Conservation (phyloP, 306 rosid genomes). For the Vigna hirtella region DNA sequence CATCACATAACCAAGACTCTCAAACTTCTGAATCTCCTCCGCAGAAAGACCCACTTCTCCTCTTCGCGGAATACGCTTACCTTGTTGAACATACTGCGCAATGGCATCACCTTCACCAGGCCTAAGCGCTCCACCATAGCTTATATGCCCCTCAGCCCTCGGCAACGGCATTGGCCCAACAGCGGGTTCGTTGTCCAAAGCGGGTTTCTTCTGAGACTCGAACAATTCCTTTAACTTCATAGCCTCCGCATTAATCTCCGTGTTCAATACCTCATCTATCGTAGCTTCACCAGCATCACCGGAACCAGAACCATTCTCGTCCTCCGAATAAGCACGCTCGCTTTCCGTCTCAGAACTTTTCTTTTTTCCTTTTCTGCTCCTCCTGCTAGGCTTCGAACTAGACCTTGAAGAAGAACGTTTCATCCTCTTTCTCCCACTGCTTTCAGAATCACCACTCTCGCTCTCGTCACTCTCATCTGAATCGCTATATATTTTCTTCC, state of each 20-base stretch:
- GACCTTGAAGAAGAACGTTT: constrained; percentile 40
- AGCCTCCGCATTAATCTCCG: constrained; percentile 65
- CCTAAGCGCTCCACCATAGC: constrained; percentile 98
- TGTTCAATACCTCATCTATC: constrained; percentile 51
- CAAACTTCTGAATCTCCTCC: constrained; percentile 88
- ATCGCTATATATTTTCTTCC: constrained; percentile 59
- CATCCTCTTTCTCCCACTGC: constrained; percentile 50
- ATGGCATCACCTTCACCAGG: constrained; percentile 99
- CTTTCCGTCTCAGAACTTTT: constrained; percentile 50
- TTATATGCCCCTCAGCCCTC: constrained; percentile 95
- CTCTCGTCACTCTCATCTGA: constrained; percentile 57
- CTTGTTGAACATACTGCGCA: constrained; percentile 96
- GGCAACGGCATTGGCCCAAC: constrained; percentile 98
- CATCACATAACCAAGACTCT: constrained; percentile 90
- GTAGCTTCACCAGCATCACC: constrained; percentile 47
- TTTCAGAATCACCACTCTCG: constrained; percentile 53
- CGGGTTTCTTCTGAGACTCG: constrained; percentile 80
- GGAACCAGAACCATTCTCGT: constrained; percentile 56
- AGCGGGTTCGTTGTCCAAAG: constrained; percentile 67
- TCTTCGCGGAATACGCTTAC: constrained; percentile 96
- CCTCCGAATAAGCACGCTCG: constrained; percentile 52
- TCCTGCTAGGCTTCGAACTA: constrained; percentile 45
- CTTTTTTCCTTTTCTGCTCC: constrained; percentile 23
- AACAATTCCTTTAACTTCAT: constrained; percentile 69
- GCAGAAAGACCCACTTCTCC: constrained; percentile 99